Evolutionary conservation across 345 rosid species (phyloP), one percentile per base, ranked within the genome.

Genomic region (Eucalyptus regnans): DNA sequence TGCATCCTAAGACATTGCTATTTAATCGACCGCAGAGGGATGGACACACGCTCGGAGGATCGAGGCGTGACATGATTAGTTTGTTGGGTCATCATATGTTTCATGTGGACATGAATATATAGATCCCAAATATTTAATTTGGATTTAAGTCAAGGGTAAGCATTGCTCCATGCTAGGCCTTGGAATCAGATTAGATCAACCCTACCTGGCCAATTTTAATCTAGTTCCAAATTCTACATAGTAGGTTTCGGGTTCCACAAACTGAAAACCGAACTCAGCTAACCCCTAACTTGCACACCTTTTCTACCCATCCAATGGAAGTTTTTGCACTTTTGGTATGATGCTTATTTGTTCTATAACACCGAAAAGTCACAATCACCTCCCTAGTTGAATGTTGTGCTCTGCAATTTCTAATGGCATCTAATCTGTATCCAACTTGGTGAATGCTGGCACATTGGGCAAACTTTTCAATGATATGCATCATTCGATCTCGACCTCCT

Each of bases 261-360:
- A 11, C 3, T 60, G 4, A 27, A 60, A 62, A 12, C 16, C 3
- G 13, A 56, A 9, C 13, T 22, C 0, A 2, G 6, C 2, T 12
- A 0, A 29, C 15, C 17, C 64, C 16, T 62, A 12, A 27, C 4
- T 12, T 62, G 68, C 68, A 12, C 4, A 1, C 68, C 0, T 56
- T 56, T 56, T 23, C 12, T 3, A 62, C 68, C n/a, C 31, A 27
- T 29, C 33, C 2, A 12, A 8, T 0, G 2, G 14, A 62, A 62
- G 7, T 3, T 29, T 29, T 62, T 62, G 31, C 16, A 62, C 68
- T 62, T 60, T 12, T 12, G 33, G 7, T 0, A 12, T 29, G 68
- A 62, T 62, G 33, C 33, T 62, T 29, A 12, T 12, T 27, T 12
- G 68, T 29, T 27, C 16, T 29, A 2, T 29, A 29, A 27, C 14